These are phyloP conservation scores for Chaetomiaceae sp. DNA, from an alignment of 2,329 filamentous ascomycete genomes.

Conservation along the genomic window DNA sequence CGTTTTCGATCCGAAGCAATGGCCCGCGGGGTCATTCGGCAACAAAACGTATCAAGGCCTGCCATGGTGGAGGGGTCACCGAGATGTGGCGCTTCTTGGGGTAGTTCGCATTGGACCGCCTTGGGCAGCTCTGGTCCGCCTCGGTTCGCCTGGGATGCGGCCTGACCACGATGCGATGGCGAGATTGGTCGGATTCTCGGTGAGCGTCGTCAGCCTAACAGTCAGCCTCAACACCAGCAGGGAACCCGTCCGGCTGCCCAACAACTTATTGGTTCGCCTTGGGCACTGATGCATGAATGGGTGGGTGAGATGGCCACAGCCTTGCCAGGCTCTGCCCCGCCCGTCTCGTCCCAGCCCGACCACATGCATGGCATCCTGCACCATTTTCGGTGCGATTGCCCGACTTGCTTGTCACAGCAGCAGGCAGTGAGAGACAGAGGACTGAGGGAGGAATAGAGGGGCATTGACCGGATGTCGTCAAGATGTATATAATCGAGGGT, in stretches of 20 bases:
- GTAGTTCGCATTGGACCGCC: constrained; percentile 4
- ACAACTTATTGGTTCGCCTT: constrained; percentile 18
- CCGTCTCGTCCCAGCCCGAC: background rate
- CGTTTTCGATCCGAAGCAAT: no score
- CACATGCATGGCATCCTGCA: constrained; percentile 1
- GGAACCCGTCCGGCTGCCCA: no score
- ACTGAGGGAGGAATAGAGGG: background rate
- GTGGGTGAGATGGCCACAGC: constrained; percentile 1
- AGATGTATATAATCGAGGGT: background rate
- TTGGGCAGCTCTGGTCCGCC: constrained; percentile 8
- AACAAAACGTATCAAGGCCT: no score
- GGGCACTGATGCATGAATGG: constrained; percentile 15
- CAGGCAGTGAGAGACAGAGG: background rate
- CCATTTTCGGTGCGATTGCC: constrained; percentile 5
- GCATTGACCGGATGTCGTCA: no score
- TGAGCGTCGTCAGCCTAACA: constrained; percentile 18
- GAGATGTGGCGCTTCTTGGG: no score
- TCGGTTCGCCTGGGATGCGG: constrained; percentile 15
- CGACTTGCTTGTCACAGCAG: background rate
- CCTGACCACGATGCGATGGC: constrained; percentile 1
- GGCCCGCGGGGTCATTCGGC: no score
- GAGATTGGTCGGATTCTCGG: constrained; percentile 18
- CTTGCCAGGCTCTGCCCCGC: constrained; percentile 1
- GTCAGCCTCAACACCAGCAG: constrained; percentile 14
- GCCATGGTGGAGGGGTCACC: no score